These are phyloP conservation scores for Diaporthe eres DNA, from an alignment of 2,329 filamentous ascomycete genomes.

Conservation along the genomic window DNA sequence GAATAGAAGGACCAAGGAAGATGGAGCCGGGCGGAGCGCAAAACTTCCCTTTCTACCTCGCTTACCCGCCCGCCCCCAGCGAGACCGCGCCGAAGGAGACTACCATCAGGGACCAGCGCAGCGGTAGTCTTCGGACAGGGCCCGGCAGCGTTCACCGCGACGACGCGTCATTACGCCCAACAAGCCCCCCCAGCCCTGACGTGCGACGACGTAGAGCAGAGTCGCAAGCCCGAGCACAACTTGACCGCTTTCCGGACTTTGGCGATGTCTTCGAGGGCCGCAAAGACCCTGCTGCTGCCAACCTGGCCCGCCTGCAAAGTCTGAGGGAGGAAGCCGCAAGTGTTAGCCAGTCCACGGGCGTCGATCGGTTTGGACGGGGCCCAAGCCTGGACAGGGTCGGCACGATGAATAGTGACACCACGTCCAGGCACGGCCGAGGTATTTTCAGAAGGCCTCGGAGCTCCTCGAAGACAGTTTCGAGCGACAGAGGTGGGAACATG, in stretches of 20 bases:
- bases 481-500: slow-evolving; percentile 12
- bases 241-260: slow-evolving; percentile 33
- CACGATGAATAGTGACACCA: slow-evolving; percentile 20
- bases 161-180: slow-evolving; percentile 12
- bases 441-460: slow-evolving; percentile 41
- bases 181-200: slow-evolving; percentile 6
- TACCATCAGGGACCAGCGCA: slow-evolving; percentile 36
- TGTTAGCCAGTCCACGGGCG: slow-evolving; percentile 3
- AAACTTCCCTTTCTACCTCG: slow-evolving; percentile 73
- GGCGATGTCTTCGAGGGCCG: slow-evolving; percentile 41
- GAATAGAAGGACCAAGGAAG: slow-evolving; percentile 86
- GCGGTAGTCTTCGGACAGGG: slow-evolving; percentile 34
- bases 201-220: slow-evolving; percentile 38
- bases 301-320: slow-evolving; percentile 38
- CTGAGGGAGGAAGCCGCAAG: slow-evolving; percentile 37
- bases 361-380: slow-evolving; percentile 22
- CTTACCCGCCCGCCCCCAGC: slow-evolving; percentile 49
- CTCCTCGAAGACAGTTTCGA: slow-evolving; percentile 22
- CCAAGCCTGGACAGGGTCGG: not conserved
- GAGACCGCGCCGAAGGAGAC: slow-evolving; percentile 25
- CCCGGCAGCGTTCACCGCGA: not conserved
- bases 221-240: slow-evolving; percentile 27
- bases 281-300: slow-evolving; percentile 32
- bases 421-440: slow-evolving; percentile 20
- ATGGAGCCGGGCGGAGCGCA: slow-evolving; percentile 78